Evolutionary conservation across 2,329 filamentous ascomycete species (phyloP).

Genomic region (Harringtonia lauricola): DNA sequence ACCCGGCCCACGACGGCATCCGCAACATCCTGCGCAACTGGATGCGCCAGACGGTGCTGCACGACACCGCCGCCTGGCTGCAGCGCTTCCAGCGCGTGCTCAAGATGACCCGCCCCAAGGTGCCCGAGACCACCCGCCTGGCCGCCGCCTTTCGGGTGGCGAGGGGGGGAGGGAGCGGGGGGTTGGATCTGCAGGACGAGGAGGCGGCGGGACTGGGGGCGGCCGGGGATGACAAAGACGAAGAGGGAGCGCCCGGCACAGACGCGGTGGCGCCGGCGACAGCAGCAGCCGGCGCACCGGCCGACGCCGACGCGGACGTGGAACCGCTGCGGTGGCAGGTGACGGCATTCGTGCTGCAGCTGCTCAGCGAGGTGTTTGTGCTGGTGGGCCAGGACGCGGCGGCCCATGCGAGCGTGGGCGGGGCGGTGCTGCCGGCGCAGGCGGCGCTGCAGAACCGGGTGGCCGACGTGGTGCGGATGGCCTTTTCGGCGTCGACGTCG

Average conservation of each 20-base stretch:
- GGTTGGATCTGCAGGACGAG: slow-evolving; percentile 73
- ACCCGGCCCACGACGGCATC: slow-evolving; percentile 68
- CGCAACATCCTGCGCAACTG: slow-evolving; percentile 83
- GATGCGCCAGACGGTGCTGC: slow-evolving; percentile 79
- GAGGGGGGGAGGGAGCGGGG: slow-evolving; percentile 28
- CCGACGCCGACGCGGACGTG: slow-evolving; percentile 52
- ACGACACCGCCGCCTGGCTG: slow-evolving; percentile 76
- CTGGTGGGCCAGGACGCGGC: slow-evolving; percentile 70
- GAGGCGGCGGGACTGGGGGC: slow-evolving; percentile 86
- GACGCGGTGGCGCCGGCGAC: neutral
- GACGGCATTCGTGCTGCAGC: slow-evolving; percentile 83
- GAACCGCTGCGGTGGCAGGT: slow-evolving; percentile 94
- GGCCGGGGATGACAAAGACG: slow-evolving; percentile 41
- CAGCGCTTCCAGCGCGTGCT: slow-evolving; percentile 79
- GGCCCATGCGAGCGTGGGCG: slow-evolving; percentile 51
- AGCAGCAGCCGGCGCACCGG: too few relatives aligned
- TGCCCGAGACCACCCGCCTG: slow-evolving; percentile 35
- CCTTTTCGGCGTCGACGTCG: slow-evolving; percentile 93
- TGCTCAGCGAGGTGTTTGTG: slow-evolving; percentile 70
- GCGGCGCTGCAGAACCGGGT: slow-evolving; percentile 69
- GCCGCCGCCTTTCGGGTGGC: slow-evolving; percentile 6
- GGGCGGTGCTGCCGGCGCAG: slow-evolving; percentile 52
- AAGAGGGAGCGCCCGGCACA: neutral
- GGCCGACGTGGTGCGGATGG: slow-evolving; percentile 89
- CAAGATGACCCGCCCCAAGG: slow-evolving; percentile 70